Percentiles rank a stretch among this genome's conserved stretches.
Evolutionary conservation across 495 filamentous ascomycete species (phyloP).

Genomic region (Podospora sp.): DNA sequence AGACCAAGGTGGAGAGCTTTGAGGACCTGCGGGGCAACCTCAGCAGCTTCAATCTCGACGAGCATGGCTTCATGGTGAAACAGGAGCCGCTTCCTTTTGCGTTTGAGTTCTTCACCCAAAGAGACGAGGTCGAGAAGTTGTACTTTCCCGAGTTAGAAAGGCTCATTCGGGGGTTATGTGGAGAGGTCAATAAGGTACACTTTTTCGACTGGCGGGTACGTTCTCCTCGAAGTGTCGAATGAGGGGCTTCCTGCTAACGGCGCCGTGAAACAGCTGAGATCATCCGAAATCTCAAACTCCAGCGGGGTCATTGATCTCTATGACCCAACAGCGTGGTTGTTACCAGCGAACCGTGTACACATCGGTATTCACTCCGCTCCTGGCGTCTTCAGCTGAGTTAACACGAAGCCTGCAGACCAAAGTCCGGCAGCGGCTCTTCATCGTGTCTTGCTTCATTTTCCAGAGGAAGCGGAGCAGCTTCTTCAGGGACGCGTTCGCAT

Average conservation of each 20-base stretch:
- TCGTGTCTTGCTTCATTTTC: conserved; percentile 5
- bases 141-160: not conserved
- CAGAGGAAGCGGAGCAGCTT: not conserved
- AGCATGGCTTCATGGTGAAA: not conserved
- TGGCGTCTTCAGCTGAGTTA: not conserved
- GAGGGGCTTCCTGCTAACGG: not conserved
- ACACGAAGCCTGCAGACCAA: conserved; percentile 4
- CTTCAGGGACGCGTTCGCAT: conserved; percentile 1
- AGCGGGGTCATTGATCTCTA: not conserved
- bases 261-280: not conserved
- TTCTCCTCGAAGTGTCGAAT: not conserved
- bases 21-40: not conserved
- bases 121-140: not conserved
- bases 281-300: not conserved
- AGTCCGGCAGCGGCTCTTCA: not conserved
- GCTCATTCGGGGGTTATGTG: not conserved
- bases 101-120: not conserved
- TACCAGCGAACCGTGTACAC: not conserved
- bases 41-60: not conserved
- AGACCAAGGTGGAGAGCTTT: not conserved
- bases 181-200: not conserved
- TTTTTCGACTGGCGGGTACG: not conserved
- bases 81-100: not conserved
- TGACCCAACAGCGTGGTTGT: not conserved
- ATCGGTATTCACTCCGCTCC: not conserved